A percentile compares a stretch with the other conserved stretches of the same genome.
phyloP scores from a whole-genome alignment of 2,329 filamentous ascomycete species.

The Cercospora nicotianae region DNA sequence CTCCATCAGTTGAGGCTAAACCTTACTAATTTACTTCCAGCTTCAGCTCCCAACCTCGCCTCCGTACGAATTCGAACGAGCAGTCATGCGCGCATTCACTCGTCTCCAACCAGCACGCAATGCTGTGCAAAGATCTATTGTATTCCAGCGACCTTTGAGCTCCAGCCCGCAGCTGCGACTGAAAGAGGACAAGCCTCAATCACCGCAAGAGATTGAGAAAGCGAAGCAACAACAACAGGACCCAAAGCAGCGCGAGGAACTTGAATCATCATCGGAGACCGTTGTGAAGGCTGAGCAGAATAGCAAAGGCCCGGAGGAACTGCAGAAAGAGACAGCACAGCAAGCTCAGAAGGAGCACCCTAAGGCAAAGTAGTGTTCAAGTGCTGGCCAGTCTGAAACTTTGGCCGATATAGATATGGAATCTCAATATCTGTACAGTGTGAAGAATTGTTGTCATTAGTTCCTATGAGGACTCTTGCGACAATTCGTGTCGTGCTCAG shows the following conservation, averaged over 20 bases:
- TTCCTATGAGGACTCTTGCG: not conserved
- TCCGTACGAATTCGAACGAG: not conserved
- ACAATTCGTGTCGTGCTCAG: not conserved
- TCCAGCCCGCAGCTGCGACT: slow-evolving; percentile 37
- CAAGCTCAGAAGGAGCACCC: slow-evolving; percentile 44
- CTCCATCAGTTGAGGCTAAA: not conserved
- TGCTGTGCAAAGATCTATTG: not conserved
- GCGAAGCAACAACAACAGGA: slow-evolving; percentile 48
- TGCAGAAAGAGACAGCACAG: slow-evolving; percentile 47
- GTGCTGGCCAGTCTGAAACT: slow-evolving; percentile 24
- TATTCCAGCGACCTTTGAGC: slow-evolving; percentile 31
- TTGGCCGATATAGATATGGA: not conserved
- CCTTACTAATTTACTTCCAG: not conserved
- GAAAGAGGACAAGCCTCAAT: slow-evolving; percentile 44
- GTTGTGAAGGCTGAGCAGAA: slow-evolving; percentile 46
- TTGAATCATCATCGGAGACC: slow-evolving; percentile 45
- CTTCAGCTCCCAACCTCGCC: not conserved
- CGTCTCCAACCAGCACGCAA: not conserved
- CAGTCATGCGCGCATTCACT: slow-evolving; percentile 1
- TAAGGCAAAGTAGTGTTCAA: not conserved
- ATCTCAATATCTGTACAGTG: not conserved
- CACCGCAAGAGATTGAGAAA: slow-evolving; percentile 43
- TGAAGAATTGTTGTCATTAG: not conserved
- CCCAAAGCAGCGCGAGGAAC: slow-evolving; percentile 44
- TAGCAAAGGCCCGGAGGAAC: slow-evolving; percentile 45